Conservation (phyloP, 768 basidiomycete species). For the Suillus sp. region DNA sequence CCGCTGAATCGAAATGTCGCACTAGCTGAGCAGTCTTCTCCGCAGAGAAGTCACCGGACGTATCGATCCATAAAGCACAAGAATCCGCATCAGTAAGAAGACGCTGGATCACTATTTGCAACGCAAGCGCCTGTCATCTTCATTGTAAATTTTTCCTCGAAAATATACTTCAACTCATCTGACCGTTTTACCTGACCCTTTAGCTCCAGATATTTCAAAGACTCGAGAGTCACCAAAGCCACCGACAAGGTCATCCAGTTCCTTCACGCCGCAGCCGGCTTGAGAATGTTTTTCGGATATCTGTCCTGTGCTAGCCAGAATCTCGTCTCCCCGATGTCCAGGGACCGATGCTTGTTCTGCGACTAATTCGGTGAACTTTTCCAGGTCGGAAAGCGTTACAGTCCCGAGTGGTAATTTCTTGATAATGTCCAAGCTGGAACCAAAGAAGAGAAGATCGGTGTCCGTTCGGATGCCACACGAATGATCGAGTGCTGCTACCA, state of each 20-base stretch:
- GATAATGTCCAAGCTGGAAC: conserved; percentile 50
- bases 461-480: conserved; percentile 55
- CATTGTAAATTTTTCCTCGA: conserved; percentile 10
- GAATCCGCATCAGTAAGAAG: conserved; percentile 42
- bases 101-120: conserved; percentile 59
- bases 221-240: conserved; percentile 55
- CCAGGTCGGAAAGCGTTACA: conserved; percentile 51
- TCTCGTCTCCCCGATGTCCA: conserved; percentile 36
- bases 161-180: conserved; percentile 22
- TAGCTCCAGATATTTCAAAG: conserved; percentile 70
- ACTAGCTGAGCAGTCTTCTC: conserved; percentile 47
- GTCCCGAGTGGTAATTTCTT: conserved; percentile 51
- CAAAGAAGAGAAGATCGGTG: conserved; percentile 56
- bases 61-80: conserved; percentile 70
- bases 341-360: conserved; percentile 46
- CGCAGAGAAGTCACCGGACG: conserved; percentile 64
- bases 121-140: conserved; percentile 54
- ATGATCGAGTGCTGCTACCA: conserved; percentile 48
- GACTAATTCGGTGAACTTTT: conserved; percentile 40
- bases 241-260: conserved; percentile 54
- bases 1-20: conserved; percentile 26
- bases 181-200: conserved; percentile 70
- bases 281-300: conserved; percentile 27
- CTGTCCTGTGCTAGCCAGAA: conserved; percentile 24
- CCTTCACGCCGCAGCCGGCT: conserved; percentile 39